Percentiles rank a stretch among this genome's conserved stretches.
phyloP scores from a whole-genome alignment of 2,329 filamentous ascomycete genomes.

The Botrytis fabae region DNA sequence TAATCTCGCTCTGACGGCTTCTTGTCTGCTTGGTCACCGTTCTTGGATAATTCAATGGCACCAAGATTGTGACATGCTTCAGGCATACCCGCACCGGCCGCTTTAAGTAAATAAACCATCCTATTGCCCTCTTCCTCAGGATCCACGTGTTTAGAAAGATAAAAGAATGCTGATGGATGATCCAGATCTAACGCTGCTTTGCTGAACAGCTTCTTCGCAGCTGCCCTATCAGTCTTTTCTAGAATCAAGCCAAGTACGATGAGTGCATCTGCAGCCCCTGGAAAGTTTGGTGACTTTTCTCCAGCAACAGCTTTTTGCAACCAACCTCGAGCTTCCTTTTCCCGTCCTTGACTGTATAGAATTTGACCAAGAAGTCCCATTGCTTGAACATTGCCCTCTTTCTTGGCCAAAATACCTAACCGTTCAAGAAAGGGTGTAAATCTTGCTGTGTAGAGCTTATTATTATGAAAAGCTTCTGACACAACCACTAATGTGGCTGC shows the following conservation, averaged over 20 bases:
- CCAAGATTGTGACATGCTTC: conserved; percentile 40
- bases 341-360: conserved; percentile 26
- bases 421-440: conserved; percentile 27
- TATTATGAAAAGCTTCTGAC: conserved; percentile 25
- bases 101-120: conserved; percentile 37
- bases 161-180: conserved; percentile 38
- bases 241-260: conserved; percentile 33
- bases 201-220: conserved; percentile 33
- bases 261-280: conserved; percentile 36
- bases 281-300: conserved; percentile 27
- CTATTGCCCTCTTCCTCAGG: conserved; percentile 27
- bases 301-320: conserved; percentile 33
- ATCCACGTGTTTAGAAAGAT: conserved; percentile 34
- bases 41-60: conserved; percentile 32
- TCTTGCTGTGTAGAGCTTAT: conserved; percentile 13
- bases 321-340: conserved; percentile 34
- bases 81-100: conserved; percentile 36
- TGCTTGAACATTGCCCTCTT: conserved; percentile 35
- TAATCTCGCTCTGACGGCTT: conserved; percentile 29
- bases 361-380: conserved; percentile 38
- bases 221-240: conserved; percentile 24
- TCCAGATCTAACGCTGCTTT: conserved; percentile 39
- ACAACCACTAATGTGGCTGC: conserved; percentile 36
- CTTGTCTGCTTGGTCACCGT: conserved; percentile 19
- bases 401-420: conserved; percentile 34